These are phyloP conservation scores for Fusarium devonianum DNA, from an alignment of 2,329 filamentous ascomycete species.

Conservation along the genomic window DNA sequence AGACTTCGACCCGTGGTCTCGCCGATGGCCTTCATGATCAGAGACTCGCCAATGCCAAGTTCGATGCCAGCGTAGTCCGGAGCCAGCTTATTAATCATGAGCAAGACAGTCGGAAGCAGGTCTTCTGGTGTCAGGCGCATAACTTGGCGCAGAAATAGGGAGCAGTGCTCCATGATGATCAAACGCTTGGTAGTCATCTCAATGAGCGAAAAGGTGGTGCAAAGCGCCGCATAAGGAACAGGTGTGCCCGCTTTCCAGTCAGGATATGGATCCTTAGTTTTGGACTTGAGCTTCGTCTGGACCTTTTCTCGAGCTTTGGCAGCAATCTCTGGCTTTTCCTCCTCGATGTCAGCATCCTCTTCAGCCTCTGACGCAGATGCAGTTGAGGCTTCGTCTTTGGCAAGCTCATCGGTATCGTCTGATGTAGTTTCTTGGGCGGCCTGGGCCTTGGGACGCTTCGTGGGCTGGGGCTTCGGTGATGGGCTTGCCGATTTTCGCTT, in stretches of 20 bases:
- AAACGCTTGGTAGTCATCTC: conserved; percentile 94
- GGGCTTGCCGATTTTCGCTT: conserved; percentile 30
- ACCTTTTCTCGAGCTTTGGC: conserved; percentile 82
- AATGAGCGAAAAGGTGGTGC: conserved; percentile 91
- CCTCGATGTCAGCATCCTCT: conserved; percentile 57
- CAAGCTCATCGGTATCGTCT: conserved; percentile 36
- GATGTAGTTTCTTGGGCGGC: conserved; percentile 12
- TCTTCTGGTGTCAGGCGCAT: conserved; percentile 88
- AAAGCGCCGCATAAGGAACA: conserved; percentile 93
- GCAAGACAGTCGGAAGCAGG: conserved; percentile 83
- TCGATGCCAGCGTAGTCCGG: conserved; percentile 97
- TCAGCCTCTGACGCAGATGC: conserved; percentile 52
- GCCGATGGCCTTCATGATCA: conserved; percentile 99
- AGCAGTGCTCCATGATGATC: conserved; percentile 87
- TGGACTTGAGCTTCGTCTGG: conserved; percentile 75
- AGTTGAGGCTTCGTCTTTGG: conserved; percentile 42
- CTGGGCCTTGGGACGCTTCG: conserved; percentile 30
- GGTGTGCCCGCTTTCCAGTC: conserved; percentile 91
- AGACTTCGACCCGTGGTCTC: conserved; percentile 90
- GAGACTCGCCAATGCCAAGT: conserved; percentile 95
- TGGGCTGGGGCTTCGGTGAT: conserved; percentile 37
- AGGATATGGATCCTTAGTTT: conserved; percentile 82
- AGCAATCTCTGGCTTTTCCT: conserved; percentile 72
- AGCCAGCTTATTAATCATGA: conserved; percentile 98
- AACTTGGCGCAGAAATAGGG: conserved; percentile 92